Evolutionary conservation across 768 basidiomycete species (phyloP), one percentile per base, ranked within the genome.

Genomic region (Collybia sordida): DNA sequence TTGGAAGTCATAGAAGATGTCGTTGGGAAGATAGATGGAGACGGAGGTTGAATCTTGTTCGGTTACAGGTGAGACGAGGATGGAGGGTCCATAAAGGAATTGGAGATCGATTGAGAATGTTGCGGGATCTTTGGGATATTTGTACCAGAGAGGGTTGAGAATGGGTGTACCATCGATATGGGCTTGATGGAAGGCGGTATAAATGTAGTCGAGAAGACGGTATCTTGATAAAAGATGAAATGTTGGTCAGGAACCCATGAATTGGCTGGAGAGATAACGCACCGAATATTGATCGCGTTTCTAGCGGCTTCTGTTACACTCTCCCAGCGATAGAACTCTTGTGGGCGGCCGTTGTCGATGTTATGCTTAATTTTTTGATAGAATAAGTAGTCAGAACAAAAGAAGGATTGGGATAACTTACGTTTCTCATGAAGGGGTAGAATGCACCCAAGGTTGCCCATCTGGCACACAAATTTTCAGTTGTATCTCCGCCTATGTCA

Each of bases 371-470:
- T 45, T 35, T 6, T 27, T 11, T 11, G 14, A 12, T 6, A 14
- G 11, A 31, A 6, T 31, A 3, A 31, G 5, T 14, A 31, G 9
- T 3, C 14, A 14, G 6, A 31, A 4, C 17, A 34, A 12, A 31
- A 3, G 40, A 2, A 40, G 9, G 15, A 24, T 4, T 31, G 14
- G 11, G 12, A 5, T 22, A 0, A 64, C 81, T 64, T 49, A 85
- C 83, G 59, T 90, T 87, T 7, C 89, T 73, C 82, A 83, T 88
- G 73, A 90, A 90, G 0, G 88, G 87, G 63, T 83, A 82, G 66
- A 90, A 90, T 0, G 85, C 88, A 1, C 86, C 85, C 2, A 90
- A 71, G 72, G 76, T 85, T 12, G 85, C 87, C 88, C 90, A 90
- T 31, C 90, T 72, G 31, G 85, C 82, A 54, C 86, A 88, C 1